Evolutionary conservation across 139 green algal genomes (phyloP), one percentile per base, ranked within the genome.

Genomic region (Closterium sp.): DNA sequence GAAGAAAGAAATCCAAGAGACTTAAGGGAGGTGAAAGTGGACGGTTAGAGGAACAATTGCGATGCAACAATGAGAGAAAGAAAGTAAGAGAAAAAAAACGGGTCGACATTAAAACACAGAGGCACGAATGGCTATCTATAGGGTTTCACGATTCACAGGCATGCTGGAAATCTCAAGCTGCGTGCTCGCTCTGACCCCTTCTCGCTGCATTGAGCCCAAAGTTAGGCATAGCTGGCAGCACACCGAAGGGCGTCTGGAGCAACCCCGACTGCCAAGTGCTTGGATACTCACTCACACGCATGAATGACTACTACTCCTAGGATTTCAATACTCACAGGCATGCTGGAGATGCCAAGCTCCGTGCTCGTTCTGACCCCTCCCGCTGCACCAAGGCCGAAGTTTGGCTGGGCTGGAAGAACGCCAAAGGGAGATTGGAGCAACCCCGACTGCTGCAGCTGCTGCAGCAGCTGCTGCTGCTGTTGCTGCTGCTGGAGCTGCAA

Each of bases 321-420:
- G 32, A 19, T 90, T 33, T 2, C 34, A 25, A 64, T 16, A 88
- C 84, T 38, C 30, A 93, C 85, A 25, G 90, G 85, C 38, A 93
- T 43, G 85, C 33, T 89, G 25, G 90, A 90, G 87, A 98, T 96
- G 92, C 97, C 97, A 25, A 97, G 95, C 83, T 94, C 88, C 5
- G 64, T 85, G 23, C 83, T 30, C 5, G 85, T 23, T 25, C 19
- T 84, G 25, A 33, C 19, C 0, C 85, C 85, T 3, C 66, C 30
- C 0, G 86, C 33, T 25, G 38, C 69, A 38, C 90, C 86, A 7
- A 93, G 16, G 43, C 85, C 33, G 32, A 94, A 38, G 30, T 93
- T 84, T 3, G 89, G 91, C 34, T 91, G n/a, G 35, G 91, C 35
- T 30, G 91, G 91, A 1, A 94, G 30, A 6, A 55, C 90, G 28